phyloP scores from a whole-genome alignment of 176 grass and related monocot species.

The Dendrocalamus sinicus region DNA sequence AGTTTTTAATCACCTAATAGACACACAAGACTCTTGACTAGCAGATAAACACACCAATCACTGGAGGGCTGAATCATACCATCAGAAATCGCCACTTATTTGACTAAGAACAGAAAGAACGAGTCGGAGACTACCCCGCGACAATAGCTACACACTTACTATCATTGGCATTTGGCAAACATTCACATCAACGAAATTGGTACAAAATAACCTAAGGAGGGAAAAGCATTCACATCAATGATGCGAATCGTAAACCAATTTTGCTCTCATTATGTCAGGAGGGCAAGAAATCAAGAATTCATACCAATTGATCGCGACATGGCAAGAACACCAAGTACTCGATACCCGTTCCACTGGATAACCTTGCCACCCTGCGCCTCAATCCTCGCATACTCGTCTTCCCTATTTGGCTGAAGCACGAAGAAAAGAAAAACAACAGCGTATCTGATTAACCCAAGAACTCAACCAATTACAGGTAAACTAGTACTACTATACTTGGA shows the following conservation, averaged over 20 bases:
- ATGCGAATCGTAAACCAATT: not conserved
- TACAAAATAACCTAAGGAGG: too few relatives aligned
- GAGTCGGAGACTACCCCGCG: not conserved
- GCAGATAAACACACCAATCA: not conserved
- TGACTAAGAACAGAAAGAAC: not conserved
- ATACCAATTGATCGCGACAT: conserved; percentile 96
- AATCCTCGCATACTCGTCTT: conserved; percentile 68
- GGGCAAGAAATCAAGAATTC: not conserved
- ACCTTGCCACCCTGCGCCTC: conserved; percentile 69
- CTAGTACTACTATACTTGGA: not conserved
- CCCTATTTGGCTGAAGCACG: conserved; percentile 55
- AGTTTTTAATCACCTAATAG: not conserved
- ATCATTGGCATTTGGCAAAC: not conserved
- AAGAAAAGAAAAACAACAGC: not conserved
- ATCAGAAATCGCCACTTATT: not conserved
- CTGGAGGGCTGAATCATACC: not conserved
- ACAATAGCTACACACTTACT: not conserved
- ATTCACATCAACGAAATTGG: not conserved
- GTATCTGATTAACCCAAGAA: not conserved
- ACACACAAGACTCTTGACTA: not conserved
- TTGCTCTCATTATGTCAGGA: not conserved
- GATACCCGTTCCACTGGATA: conserved; percentile 71
- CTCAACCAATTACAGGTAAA: not conserved
- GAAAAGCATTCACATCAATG: not conserved
- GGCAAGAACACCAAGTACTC: conserved; percentile 90